phyloP scores from a whole-genome alignment of 1,284 basidiomycete genomes.

The Earliella scabrosa region DNA sequence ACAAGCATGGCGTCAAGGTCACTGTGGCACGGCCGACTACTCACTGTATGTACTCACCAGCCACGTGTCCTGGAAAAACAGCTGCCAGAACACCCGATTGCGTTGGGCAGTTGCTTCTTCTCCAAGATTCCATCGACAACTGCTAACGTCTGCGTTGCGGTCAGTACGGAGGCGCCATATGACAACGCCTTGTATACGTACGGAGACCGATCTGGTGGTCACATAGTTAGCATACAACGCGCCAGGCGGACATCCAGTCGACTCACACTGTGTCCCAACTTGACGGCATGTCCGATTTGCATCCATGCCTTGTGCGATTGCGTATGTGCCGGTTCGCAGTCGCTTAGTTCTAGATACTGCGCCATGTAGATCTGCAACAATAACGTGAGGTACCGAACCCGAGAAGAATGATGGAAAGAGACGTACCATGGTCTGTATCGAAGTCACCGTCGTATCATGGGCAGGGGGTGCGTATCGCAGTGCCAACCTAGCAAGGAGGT shows the following conservation, averaged over 20 bases:
- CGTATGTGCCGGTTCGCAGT: slow-evolving; percentile 45
- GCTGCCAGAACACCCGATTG: slow-evolving; percentile 65
- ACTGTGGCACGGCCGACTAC: slow-evolving; percentile 23
- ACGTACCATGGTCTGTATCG: slow-evolving; percentile 57
- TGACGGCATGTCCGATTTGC: slow-evolving; percentile 59
- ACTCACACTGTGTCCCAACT: slow-evolving; percentile 60
- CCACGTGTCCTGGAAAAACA: slow-evolving; percentile 62
- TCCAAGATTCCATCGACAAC: slow-evolving; percentile 59
- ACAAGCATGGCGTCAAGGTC: not conserved
- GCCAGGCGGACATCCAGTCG: not conserved
- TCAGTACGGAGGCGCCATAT: not conserved
- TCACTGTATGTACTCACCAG: too few relatives aligned
- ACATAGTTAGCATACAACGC: not conserved
- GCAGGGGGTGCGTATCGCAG: slow-evolving; percentile 51
- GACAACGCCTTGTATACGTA: slow-evolving; percentile 36
- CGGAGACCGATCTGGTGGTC: slow-evolving; percentile 63
- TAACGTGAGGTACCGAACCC: not conserved
- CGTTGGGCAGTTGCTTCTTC: slow-evolving; percentile 50
- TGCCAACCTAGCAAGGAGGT: slow-evolving; percentile 54
- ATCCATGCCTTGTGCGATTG: slow-evolving; percentile 56
- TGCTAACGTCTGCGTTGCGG: slow-evolving; percentile 55
- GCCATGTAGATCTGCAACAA: slow-evolving; percentile 56
- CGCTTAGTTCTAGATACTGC: slow-evolving; percentile 61
- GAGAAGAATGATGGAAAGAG: not conserved
- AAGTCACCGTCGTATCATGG: slow-evolving; percentile 51